Evolutionary conservation across 352 stramenopile species (phyloP).

Genomic region (Peronospora farinosa): DNA sequence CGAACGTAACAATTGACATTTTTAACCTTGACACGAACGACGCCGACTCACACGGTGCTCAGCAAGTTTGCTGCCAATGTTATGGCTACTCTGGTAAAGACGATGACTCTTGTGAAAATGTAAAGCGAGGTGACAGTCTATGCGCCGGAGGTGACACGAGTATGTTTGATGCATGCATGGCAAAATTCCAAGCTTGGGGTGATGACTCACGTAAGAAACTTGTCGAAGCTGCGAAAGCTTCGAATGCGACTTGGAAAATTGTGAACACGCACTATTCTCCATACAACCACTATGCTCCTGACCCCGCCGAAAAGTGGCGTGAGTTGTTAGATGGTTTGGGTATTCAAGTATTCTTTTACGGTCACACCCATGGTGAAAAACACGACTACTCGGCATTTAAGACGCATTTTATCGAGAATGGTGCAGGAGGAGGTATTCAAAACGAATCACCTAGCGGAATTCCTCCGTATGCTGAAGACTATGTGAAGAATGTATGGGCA

Average conservation of each 20-base stretch:
- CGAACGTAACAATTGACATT: slow-evolving; percentile 71
- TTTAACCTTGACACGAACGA: slow-evolving; percentile 86
- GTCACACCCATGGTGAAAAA: slow-evolving; percentile 70
- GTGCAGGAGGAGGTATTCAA: slow-evolving; percentile 61
- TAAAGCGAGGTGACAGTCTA: slow-evolving; percentile 39
- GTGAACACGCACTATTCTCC: slow-evolving; percentile 82
- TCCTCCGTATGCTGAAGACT: slow-evolving; percentile 46
- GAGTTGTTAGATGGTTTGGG: slow-evolving; percentile 46
- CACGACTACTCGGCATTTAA: slow-evolving; percentile 58
- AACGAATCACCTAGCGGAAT: slow-evolving; percentile 67
- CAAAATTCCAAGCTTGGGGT: slow-evolving; percentile 50
- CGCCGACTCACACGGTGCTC: slow-evolving; percentile 48
- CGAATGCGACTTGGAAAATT: slow-evolving; percentile 77
- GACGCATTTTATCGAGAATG: slow-evolving; percentile 78
- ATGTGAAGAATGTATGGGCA: slow-evolving; percentile 61
- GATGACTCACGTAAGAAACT: slow-evolving; percentile 51
- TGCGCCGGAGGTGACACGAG: slow-evolving; percentile 46
- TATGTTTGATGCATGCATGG: slow-evolving; percentile 74
- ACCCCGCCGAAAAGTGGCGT: slow-evolving; percentile 43
- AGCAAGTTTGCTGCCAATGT: slow-evolving; percentile 79
- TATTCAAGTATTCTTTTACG: slow-evolving; percentile 64
- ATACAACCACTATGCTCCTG: slow-evolving; percentile 67
- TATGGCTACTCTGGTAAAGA: slow-evolving; percentile 63
- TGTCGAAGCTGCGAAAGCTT: slow-evolving; percentile 44
- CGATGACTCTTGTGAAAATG: slow-evolving; percentile 44